phyloP scores from a whole-genome alignment of 805 yeast species.

The Kluyveromyces starmeri region DNA sequence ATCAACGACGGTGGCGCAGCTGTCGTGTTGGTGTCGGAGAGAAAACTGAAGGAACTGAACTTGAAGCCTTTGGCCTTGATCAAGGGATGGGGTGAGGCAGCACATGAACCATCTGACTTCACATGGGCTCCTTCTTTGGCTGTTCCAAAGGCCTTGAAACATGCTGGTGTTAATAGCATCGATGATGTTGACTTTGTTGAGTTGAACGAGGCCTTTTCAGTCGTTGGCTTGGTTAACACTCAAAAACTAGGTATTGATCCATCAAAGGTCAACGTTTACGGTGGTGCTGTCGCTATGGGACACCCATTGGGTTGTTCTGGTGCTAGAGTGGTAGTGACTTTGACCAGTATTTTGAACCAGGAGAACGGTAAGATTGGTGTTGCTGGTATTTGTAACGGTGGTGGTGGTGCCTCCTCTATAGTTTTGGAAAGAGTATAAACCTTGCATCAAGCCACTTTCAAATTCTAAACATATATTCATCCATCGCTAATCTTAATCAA shows the following conservation, averaged over 20 bases:
- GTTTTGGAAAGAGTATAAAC: conserved; percentile 61
- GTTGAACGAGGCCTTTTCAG: conserved; percentile 96
- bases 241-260: conserved; percentile 55
- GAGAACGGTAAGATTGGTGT: conserved; percentile 85
- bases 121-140: conserved; percentile 95
- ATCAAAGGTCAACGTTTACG: conserved; percentile 74
- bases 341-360: conserved; percentile 69
- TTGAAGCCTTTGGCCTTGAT: conserved; percentile 85
- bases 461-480: too few relatives aligned
- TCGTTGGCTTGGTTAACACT: conserved; percentile 86
- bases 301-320: conserved; percentile 97
- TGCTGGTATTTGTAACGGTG: conserved; percentile 98
- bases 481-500: neutral
- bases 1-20: conserved; percentile 99
- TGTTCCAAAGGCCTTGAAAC: conserved; percentile 90
- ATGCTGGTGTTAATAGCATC: conserved; percentile 51
- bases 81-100: conserved; percentile 97
- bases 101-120: conserved; percentile 88
- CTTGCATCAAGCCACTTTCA: neutral
- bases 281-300: conserved; percentile 95
- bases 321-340: conserved; percentile 84
- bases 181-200: conserved; percentile 83
- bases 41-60: conserved; percentile 75
- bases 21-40: conserved; percentile 74
- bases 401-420: conserved; percentile 96